Evolutionary conservation across 2,329 filamentous ascomycete species (phyloP).

Genomic region (Amauroascus niger): DNA sequence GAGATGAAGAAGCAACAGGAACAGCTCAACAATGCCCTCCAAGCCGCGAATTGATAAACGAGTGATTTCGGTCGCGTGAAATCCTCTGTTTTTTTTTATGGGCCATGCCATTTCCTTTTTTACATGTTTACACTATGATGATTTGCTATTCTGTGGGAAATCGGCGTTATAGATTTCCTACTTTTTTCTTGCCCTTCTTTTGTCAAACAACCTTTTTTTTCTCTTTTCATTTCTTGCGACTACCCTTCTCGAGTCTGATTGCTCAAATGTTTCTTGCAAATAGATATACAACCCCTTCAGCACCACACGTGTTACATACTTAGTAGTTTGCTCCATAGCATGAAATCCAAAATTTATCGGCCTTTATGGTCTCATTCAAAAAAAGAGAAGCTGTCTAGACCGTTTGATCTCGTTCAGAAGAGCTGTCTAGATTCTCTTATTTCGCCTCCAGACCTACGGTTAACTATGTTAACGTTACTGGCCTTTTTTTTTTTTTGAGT

Average conservation of each 20-base stretch:
- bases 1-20: slow-evolving; percentile 57
- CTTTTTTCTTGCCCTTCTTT: neutral
- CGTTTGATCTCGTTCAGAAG: too few species aligned
- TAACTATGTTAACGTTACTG: neutral
- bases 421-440: neutral
- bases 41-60: neutral
- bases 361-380: neutral
- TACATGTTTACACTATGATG: slow-evolving; percentile 1
- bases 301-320: neutral
- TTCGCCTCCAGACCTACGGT: neutral
- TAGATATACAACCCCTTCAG: neutral
- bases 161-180: slow-evolving; percentile 10
- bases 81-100: neutral
- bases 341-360: neutral
- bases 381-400: neutral
- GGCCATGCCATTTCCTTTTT: neutral
- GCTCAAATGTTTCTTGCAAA: slow-evolving; percentile 4
- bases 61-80: neutral
- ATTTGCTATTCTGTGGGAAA: neutral
- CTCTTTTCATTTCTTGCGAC: neutral
- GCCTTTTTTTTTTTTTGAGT: neutral
- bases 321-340: neutral
- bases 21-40: slow-evolving; percentile 40
- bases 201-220: neutral
- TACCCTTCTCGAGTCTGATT: neutral